Evolutionary conservation across 2,329 filamentous ascomycete genomes (phyloP).

Genomic region (Colletotrichum aenigma): DNA sequence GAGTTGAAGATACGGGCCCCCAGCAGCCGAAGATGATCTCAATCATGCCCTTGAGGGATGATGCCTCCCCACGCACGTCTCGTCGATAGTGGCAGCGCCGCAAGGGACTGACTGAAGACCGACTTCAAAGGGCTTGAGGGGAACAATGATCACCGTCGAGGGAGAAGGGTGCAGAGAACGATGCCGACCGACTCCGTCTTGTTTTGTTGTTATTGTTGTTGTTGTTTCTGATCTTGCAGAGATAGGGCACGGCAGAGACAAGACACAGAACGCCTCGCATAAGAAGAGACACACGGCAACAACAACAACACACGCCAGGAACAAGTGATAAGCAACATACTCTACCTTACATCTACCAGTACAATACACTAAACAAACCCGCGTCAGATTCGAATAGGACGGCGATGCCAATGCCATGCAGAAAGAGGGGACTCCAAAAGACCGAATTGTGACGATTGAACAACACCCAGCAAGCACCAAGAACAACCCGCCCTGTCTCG

Average conservation of each 20-base stretch:
- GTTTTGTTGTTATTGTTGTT: not conserved
- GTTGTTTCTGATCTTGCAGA: not conserved
- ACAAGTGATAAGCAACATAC: not conserved
- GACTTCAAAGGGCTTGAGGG: not conserved
- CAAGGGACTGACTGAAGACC: not conserved
- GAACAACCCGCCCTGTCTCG: not conserved
- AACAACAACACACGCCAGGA: not conserved
- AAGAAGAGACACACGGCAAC: not conserved
- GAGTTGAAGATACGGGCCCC: not conserved
- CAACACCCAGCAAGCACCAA: not conserved
- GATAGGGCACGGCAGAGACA: constrained; percentile 1
- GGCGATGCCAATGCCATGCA: not conserved
- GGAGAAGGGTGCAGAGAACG: not conserved
- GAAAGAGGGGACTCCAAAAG: not conserved
- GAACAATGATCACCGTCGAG: not conserved
- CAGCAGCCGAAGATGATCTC: not conserved
- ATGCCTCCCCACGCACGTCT: constrained; percentile 6
- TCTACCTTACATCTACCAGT: too few relatives aligned
- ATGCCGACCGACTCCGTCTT: not conserved
- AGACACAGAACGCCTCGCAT: not conserved
- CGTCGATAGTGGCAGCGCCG: constrained; percentile 5
- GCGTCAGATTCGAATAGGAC: not conserved
- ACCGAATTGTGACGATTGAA: constrained; percentile 9
- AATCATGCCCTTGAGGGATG: not conserved
- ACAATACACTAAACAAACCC: not conserved